These are phyloP conservation scores for Penicillium parvum DNA, from an alignment of 495 filamentous ascomycete species.

Conservation along the genomic window DNA sequence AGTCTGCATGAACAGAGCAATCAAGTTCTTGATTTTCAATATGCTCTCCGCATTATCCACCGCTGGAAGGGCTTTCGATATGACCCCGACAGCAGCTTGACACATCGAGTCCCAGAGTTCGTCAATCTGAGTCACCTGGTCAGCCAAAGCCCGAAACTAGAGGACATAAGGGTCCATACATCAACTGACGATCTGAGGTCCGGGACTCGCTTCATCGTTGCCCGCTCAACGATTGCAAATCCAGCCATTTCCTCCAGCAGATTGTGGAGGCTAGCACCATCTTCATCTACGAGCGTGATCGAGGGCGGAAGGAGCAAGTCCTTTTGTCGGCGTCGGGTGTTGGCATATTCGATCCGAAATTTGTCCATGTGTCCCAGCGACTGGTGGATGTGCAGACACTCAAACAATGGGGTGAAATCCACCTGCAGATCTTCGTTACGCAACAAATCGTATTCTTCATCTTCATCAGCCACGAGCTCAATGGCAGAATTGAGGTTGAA, in stretches of 20 bases:
- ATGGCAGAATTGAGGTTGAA: constrained; percentile 96
- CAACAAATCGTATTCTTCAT: constrained; percentile 88
- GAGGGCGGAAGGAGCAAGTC: constrained; percentile 76
- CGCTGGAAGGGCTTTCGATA: constrained; percentile 67
- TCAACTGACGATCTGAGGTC: constrained; percentile 79
- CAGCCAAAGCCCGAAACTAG: no score
- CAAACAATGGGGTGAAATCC: constrained; percentile 91
- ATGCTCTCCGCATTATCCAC: constrained; percentile 81
- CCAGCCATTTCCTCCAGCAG: constrained; percentile 90
- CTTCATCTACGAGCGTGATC: constrained; percentile 65
- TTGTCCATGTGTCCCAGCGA: constrained; percentile 88
- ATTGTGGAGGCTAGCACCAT: constrained; percentile 74
- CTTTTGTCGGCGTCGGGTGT: constrained; percentile 84
- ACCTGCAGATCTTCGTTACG: constrained; percentile 92
- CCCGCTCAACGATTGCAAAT: constrained; percentile 93
- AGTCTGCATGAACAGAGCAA: constrained; percentile 94
- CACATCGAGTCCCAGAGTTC: constrained; percentile 99
- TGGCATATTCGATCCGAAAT: constrained; percentile 85
- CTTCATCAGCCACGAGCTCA: constrained; percentile 90
- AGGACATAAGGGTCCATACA: constrained; percentile 47
- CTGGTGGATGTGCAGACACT: constrained; percentile 95
- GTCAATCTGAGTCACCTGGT: constrained; percentile 59
- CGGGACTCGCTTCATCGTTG: constrained; percentile 81
- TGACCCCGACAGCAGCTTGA: constrained; percentile 73
- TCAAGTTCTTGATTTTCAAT: constrained; percentile 83